Conservation (phyloP, 2,329 filamentous ascomycete species). For the Aspergillus unguis region DNA sequence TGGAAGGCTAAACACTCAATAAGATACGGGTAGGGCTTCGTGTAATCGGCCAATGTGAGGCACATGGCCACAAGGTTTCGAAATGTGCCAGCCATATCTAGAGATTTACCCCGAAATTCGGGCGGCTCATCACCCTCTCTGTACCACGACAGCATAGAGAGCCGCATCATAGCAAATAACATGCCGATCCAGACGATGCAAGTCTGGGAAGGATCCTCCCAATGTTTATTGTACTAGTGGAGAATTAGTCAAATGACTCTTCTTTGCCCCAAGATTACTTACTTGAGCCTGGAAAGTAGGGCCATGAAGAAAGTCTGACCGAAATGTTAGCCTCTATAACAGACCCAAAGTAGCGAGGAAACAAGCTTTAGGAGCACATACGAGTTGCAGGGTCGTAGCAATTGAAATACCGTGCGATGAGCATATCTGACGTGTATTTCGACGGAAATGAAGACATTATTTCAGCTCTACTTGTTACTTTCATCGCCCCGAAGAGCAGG, state of each 20-base stretch:
- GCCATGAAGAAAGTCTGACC: slow-evolving; percentile 67
- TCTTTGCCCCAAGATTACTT: slow-evolving; percentile 12
- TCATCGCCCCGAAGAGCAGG: slow-evolving; percentile 71
- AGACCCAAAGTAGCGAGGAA: background rate
- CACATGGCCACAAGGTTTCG: slow-evolving; percentile 61
- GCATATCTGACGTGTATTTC: slow-evolving; percentile 75
- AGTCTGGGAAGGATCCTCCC: slow-evolving; percentile 56
- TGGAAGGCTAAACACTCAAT: slow-evolving; percentile 62
- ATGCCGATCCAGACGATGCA: slow-evolving; percentile 61
- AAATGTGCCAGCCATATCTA: slow-evolving; percentile 44
- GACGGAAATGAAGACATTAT: slow-evolving; percentile 75
- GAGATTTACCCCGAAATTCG: slow-evolving; percentile 57
- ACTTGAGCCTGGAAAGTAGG: slow-evolving; percentile 80
- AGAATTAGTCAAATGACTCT: slow-evolving; percentile 7
- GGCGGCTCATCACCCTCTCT: slow-evolving; percentile 61
- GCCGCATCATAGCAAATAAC: slow-evolving; percentile 62
- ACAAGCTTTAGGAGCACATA: slow-evolving; percentile 37
- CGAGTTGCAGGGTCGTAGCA: slow-evolving; percentile 64
- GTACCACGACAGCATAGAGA: slow-evolving; percentile 61
- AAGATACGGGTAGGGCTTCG: slow-evolving; percentile 57
- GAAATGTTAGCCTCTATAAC: slow-evolving; percentile 4
- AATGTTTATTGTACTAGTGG: slow-evolving; percentile 59
- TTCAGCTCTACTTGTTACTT: slow-evolving; percentile 69
- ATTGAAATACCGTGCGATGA: slow-evolving; percentile 89
- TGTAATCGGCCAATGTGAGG: slow-evolving; percentile 61